Evolutionary conservation across 108 stramenopile genomes (phyloP).

Genomic region (Schizochytrium sp.): DNA sequence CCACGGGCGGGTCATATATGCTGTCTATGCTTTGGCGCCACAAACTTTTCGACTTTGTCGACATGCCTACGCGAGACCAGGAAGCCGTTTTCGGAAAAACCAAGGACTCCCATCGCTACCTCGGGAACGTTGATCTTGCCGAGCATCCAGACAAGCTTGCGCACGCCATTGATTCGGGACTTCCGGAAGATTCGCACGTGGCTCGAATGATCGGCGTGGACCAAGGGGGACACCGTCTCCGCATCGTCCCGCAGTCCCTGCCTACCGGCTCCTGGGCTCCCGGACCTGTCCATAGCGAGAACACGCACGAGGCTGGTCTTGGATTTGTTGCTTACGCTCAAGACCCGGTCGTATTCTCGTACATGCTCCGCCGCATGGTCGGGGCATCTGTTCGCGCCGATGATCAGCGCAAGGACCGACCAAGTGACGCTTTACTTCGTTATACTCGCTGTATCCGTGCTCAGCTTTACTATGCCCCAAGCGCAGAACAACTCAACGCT

Average conservation of each 20-base stretch:
- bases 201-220: background rate
- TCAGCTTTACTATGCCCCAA: background rate
- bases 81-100: background rate
- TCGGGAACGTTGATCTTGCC: background rate
- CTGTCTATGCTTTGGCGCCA: background rate
- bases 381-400: background rate
- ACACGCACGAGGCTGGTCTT: background rate
- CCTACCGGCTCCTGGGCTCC: background rate
- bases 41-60: background rate
- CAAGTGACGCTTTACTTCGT: background rate
- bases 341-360: background rate
- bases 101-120: background rate
- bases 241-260: background rate
- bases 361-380: background rate
- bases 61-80: background rate
- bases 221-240: background rate
- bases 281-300: background rate
- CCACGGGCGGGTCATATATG: background rate
- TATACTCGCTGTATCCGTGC: background rate
- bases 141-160: conserved; percentile 1
- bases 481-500: background rate
- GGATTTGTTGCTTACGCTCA: background rate
- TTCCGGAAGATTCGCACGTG: background rate
- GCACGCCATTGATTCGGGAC: background rate
- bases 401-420: background rate